These are phyloP conservation scores for Dictyostelium intermedium DNA, from an alignment of 78 protist genomes.

Conservation along the genomic window DNA sequence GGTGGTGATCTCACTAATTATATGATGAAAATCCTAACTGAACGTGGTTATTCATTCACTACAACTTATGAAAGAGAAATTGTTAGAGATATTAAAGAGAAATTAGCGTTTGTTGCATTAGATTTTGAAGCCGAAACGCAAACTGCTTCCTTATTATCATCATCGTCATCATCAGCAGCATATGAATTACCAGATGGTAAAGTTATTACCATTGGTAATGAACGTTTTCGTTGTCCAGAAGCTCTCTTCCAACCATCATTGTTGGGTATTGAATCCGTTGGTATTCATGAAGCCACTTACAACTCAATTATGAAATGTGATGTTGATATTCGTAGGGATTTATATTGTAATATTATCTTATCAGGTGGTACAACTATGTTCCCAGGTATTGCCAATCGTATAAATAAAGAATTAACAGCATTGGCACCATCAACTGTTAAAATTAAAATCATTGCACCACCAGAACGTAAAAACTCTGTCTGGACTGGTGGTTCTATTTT, in stretches of 20 bases:
- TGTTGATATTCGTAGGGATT: conserved; percentile 60
- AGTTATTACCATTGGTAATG: conserved; percentile 83
- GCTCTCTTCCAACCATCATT: conserved; percentile 92
- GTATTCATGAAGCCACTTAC: conserved; percentile 41
- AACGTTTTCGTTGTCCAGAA: conserved; percentile 87
- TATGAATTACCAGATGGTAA: conserved; percentile 82
- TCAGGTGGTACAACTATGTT: conserved; percentile 79
- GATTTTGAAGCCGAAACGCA: conserved; percentile 58
- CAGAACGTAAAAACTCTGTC: conserved; percentile 76
- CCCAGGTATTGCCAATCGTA: conserved; percentile 63
- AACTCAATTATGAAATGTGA: conserved; percentile 82
- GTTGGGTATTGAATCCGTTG: conserved; percentile 89
- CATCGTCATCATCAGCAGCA: not conserved
- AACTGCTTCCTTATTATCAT: not conserved
- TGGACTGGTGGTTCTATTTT: conserved; percentile 95
- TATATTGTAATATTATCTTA: conserved; percentile 82
- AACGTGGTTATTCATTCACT: conserved; percentile 83
- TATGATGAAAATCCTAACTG: conserved; percentile 84
- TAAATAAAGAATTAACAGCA: conserved; percentile 58
- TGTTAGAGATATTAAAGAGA: conserved; percentile 90
- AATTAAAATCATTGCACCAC: conserved; percentile 84
- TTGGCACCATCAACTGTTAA: conserved; percentile 67
- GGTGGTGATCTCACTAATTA: conserved; percentile 91
- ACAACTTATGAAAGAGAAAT: not conserved
- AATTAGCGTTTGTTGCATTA: conserved; percentile 33